phyloP scores from a whole-genome alignment of 352 stramenopile species.

The Globisporangium paroecandrum region DNA sequence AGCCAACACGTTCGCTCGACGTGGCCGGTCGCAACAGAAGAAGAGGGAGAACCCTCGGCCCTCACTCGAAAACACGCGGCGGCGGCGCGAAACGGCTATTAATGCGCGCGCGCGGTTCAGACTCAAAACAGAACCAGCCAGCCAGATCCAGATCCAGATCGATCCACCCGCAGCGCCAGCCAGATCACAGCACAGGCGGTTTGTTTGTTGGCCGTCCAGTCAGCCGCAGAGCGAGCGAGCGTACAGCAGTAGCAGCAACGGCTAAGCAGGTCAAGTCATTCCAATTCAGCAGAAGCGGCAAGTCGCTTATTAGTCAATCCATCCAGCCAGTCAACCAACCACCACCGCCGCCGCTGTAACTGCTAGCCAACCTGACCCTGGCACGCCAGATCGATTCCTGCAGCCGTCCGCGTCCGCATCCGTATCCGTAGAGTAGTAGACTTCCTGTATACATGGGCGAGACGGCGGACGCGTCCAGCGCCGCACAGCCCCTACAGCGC shows the following conservation, averaged over 20 bases:
- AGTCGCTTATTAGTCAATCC: not conserved
- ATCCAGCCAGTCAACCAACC: not conserved
- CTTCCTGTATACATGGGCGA: not conserved
- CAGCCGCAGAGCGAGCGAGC: not conserved
- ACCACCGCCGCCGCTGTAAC: not conserved
- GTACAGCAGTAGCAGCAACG: not conserved
- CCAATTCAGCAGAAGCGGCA: not conserved
- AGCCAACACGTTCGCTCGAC: not conserved
- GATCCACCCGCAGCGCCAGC: not conserved
- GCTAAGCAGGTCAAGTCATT: not conserved
- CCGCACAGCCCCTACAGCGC: not conserved
- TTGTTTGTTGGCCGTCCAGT: not conserved
- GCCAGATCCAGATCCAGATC: not conserved
- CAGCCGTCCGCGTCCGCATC: not conserved
- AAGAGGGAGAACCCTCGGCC: not conserved
- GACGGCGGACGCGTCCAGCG: not conserved
- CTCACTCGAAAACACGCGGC: not conserved
- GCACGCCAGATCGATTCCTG: not conserved
- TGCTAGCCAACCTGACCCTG: not conserved
- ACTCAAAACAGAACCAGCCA: not conserved
- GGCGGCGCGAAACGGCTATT: slow-evolving; percentile 1
- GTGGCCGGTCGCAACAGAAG: not conserved
- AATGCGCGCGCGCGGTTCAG: slow-evolving; percentile 3
- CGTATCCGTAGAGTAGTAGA: not conserved
- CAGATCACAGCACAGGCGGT: not conserved